phyloP scores from a whole-genome alignment of 2,329 filamentous ascomycete species.

The Fusarium guadeloupense region DNA sequence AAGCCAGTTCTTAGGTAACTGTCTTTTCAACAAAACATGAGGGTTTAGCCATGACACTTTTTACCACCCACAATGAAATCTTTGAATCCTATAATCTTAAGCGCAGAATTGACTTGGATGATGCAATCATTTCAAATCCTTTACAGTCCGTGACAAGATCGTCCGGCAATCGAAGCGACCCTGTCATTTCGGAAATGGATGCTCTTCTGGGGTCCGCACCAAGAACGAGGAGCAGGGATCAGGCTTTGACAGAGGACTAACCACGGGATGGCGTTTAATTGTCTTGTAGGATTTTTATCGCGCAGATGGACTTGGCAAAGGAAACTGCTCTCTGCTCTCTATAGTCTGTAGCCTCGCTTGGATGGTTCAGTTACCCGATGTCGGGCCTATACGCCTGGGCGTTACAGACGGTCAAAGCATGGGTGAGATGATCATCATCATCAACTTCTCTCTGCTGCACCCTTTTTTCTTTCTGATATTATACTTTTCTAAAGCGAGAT shows the following conservation, averaged over 20 bases:
- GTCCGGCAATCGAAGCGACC: constrained; percentile 37
- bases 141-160: constrained; percentile 24
- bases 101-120: background rate
- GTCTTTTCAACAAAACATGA: background rate
- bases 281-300: constrained; percentile 1
- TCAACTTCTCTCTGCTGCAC: background rate
- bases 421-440: constrained; percentile 24
- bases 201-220: constrained; percentile 14
- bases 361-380: constrained; percentile 5
- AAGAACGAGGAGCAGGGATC: constrained; percentile 7
- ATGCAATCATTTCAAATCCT: constrained; percentile 15
- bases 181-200: constrained; percentile 39
- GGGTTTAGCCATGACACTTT: background rate
- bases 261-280: constrained; percentile 3
- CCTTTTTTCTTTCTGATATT: background rate
- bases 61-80: background rate
- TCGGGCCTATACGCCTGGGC: constrained; percentile 5
- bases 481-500: background rate
- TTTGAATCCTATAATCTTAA: background rate
- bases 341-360: constrained; percentile 11
- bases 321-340: background rate
- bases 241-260: constrained; percentile 4
- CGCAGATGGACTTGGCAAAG: background rate
- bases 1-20: background rate
- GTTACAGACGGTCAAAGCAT: constrained; percentile 1